Percentiles rank a stretch among this genome's conserved stretches.
phyloP scores from a whole-genome alignment of 176 grass and related monocot genomes.

The Avena atlantica region DNA sequence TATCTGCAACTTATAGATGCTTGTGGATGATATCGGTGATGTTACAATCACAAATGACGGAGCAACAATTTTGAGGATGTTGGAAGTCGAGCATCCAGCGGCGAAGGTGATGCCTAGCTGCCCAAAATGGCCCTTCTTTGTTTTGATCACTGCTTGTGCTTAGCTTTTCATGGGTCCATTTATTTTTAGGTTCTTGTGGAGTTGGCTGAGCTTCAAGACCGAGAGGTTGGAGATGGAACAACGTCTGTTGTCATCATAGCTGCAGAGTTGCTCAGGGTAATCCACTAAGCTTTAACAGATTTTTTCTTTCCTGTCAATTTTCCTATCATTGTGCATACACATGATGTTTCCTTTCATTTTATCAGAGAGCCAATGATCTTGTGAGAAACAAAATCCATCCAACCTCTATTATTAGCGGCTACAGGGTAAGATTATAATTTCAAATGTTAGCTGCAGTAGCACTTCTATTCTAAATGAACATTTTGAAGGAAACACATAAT shows the following conservation, averaged over 20 bases:
- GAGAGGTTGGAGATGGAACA: slow-evolving; percentile 94
- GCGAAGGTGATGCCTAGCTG: slow-evolving; percentile 64
- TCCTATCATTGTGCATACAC: background rate
- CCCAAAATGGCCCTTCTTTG: background rate
- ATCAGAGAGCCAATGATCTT: slow-evolving; percentile 87
- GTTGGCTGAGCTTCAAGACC: slow-evolving; percentile 93
- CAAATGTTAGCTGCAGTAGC: background rate
- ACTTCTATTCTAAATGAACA: slow-evolving; percentile 29
- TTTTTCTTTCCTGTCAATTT: slow-evolving; percentile 10
- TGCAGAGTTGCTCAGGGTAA: slow-evolving; percentile 91
- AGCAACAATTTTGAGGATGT: slow-evolving; percentile 91
- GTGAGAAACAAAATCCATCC: slow-evolving; percentile 96
- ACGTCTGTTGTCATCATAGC: slow-evolving; percentile 87
- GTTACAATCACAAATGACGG: slow-evolving; percentile 98
- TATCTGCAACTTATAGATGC: slow-evolving; percentile 58
- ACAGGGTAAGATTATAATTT: slow-evolving; percentile 65
- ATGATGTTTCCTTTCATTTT: slow-evolving; percentile 30
- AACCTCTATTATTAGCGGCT: slow-evolving; percentile 90
- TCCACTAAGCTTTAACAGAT: background rate
- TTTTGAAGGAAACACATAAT: slow-evolving; percentile 11
- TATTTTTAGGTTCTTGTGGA: slow-evolving; percentile 90
- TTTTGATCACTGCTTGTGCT: slow-evolving; percentile 9
- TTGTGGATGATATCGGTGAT: slow-evolving; percentile 95
- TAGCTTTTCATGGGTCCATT: background rate
- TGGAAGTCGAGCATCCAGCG: slow-evolving; percentile 94